phyloP scores from a whole-genome alignment of 441 rosid species.

The Gossypium schwendimanii region DNA sequence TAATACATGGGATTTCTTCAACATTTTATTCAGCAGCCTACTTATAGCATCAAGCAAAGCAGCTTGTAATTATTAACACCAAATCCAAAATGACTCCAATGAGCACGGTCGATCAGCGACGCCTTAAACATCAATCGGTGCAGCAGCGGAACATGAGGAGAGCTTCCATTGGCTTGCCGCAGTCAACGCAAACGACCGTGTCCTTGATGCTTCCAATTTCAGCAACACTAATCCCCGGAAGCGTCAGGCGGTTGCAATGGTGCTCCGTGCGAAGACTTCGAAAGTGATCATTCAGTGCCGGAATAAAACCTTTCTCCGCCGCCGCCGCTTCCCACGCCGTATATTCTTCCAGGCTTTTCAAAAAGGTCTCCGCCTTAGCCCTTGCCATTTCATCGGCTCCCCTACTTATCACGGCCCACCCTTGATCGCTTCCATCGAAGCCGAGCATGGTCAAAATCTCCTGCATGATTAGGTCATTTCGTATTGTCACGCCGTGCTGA shows the following conservation, averaged over 20 bases:
- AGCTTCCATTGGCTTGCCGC: constrained; percentile 33
- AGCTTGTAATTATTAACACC: background rate
- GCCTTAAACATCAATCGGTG: constrained; percentile 25
- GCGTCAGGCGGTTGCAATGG: constrained; percentile 38
- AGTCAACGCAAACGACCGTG: constrained; percentile 35
- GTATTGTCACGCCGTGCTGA: constrained; percentile 23
- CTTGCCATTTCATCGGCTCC: constrained; percentile 23
- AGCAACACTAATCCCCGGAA: constrained; percentile 20
- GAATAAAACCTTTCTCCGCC: constrained; percentile 16
- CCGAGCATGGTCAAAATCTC: constrained; percentile 33
- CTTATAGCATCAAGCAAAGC: background rate
- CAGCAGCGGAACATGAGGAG: constrained; percentile 43
- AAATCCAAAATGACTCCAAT: constrained; percentile 2
- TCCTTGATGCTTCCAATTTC: constrained; percentile 19
- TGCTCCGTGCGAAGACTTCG: constrained; percentile 16
- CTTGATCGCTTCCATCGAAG: constrained; percentile 31
- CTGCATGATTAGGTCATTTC: constrained; percentile 29
- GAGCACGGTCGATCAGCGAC: background rate
- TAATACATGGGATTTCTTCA: background rate
- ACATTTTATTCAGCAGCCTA: background rate
- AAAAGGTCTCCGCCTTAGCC: constrained; percentile 19
- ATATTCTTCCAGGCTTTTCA: constrained; percentile 15
- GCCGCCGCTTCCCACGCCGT: constrained; percentile 12
- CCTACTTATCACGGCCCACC: constrained; percentile 31
- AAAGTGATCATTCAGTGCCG: constrained; percentile 22